Conservation (phyloP, 2,329 filamentous ascomycete species). For the Tolypocladium ophioglossoides region DNA sequence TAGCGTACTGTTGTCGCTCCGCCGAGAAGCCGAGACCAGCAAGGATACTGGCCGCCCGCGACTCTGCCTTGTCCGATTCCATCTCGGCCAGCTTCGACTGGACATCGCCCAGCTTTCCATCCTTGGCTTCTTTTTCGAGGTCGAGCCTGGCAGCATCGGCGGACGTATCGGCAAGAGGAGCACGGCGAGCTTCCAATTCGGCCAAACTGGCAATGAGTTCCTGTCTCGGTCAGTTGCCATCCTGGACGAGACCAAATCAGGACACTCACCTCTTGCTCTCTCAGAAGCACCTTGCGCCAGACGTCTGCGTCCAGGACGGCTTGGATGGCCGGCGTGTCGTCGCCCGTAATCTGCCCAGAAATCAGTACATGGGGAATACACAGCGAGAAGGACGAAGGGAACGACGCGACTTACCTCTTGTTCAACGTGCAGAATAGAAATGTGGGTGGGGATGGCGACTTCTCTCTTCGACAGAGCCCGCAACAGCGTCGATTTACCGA, state of each 20-base stretch:
- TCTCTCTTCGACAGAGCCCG: constrained; percentile 88
- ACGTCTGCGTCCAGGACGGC: constrained; percentile 96
- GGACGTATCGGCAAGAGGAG: constrained; percentile 81
- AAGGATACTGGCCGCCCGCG: constrained; percentile 87
- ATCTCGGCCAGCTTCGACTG: constrained; percentile 91
- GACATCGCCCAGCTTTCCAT: constrained; percentile 83
- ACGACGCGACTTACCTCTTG: constrained; percentile 59
- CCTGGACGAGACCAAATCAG: constrained; percentile 3
- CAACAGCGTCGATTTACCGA: constrained; percentile 91
- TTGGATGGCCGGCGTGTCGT: constrained; percentile 90
- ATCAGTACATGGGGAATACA: background rate
- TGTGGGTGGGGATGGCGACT: constrained; percentile 88
- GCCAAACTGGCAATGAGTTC: constrained; percentile 71
- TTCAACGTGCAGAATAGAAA: constrained; percentile 97
- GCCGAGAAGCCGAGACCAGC: constrained; percentile 94
- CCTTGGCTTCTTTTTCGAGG: constrained; percentile 77
- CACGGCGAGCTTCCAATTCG: constrained; percentile 66
- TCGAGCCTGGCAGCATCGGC: constrained; percentile 79
- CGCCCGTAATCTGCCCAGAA: constrained; percentile 65
- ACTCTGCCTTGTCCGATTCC: constrained; percentile 98
- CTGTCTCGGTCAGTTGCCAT: constrained; percentile 16
- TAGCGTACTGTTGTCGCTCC: constrained; percentile 84
- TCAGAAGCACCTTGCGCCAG: constrained; percentile 91
- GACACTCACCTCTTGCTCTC: constrained; percentile 65
- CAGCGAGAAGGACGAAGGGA: too few species aligned